Conservation (phyloP, 768 basidiomycete species). For the Termitomyces sp. region DNA sequence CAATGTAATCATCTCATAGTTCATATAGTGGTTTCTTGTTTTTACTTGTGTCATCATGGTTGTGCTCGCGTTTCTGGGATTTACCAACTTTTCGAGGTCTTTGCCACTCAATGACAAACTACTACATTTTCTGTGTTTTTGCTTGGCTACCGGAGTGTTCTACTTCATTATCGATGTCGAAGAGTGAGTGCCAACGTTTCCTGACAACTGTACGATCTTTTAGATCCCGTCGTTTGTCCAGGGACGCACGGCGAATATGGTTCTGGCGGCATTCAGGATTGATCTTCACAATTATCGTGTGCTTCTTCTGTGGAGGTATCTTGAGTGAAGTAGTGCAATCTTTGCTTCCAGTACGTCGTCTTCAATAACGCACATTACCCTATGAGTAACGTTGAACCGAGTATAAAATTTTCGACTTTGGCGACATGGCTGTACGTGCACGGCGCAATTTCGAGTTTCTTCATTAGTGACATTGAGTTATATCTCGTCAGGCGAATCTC, state of each 20-base stretch:
- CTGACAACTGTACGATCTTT: not conserved
- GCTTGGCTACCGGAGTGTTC: slow-evolving; percentile 72
- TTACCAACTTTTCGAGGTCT: slow-evolving; percentile 63
- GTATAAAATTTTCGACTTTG: slow-evolving; percentile 70
- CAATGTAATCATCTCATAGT: slow-evolving; percentile 1
- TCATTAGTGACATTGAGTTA: not conserved
- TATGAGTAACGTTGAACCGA: slow-evolving; percentile 21
- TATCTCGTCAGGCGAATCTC: slow-evolving; percentile 61
- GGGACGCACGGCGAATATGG: slow-evolving; percentile 79
- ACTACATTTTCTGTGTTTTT: slow-evolving; percentile 75
- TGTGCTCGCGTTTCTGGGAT: slow-evolving; percentile 68
- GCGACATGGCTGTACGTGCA: slow-evolving; percentile 59
- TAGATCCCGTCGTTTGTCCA: slow-evolving; percentile 23
- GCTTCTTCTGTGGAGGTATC: slow-evolving; percentile 78
- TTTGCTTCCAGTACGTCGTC: slow-evolving; percentile 57
- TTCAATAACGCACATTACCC: not conserved
- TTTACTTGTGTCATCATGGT: slow-evolving; percentile 69
- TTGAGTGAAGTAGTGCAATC: slow-evolving; percentile 82
- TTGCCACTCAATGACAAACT: slow-evolving; percentile 78
- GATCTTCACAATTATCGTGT: slow-evolving; percentile 64
- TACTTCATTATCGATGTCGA: slow-evolving; percentile 89
- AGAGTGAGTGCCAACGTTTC: slow-evolving; percentile 50
- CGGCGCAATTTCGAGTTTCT: not conserved
- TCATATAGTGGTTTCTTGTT: slow-evolving; percentile 73
- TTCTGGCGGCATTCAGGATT: slow-evolving; percentile 76